Percentiles rank a stretch among this genome's conserved stretches.
Evolutionary conservation across 2,329 filamentous ascomycete genomes (phyloP).

Genomic region (Epichloe gansuensis): DNA sequence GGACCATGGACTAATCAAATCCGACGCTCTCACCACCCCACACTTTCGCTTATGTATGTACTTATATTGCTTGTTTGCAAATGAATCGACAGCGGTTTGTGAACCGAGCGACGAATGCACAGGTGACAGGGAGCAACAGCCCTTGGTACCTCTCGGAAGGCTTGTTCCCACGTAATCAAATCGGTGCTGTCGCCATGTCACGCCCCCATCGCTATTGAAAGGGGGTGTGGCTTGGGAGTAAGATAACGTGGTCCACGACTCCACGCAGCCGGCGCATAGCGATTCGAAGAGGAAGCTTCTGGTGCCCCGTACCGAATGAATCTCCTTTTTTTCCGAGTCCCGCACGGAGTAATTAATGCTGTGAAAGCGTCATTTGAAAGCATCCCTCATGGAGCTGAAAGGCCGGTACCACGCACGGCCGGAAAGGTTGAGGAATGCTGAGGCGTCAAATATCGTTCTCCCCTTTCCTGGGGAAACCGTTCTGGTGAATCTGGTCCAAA

Average conservation of each 20-base stretch:
- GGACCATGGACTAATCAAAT: not conserved
- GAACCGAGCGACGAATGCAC: not conserved
- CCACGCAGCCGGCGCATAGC: conserved; percentile 4
- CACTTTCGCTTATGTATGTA: not conserved
- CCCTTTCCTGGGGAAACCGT: too few relatives aligned
- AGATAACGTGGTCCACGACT: not conserved
- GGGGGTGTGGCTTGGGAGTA: not conserved
- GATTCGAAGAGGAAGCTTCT: not conserved
- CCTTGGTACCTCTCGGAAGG: not conserved
- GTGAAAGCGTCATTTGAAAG: too few relatives aligned
- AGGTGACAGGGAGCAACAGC: not conserved
- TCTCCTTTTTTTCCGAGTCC: too few relatives aligned
- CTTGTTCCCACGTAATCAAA: not conserved
- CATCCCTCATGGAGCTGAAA: too few relatives aligned
- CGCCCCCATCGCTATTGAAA: not conserved
- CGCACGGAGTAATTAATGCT: too few relatives aligned
- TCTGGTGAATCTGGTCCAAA: too few relatives aligned
- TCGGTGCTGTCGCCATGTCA: not conserved
- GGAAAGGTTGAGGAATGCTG: too few relatives aligned
- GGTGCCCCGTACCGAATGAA: too few relatives aligned
- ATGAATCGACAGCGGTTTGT: not conserved
- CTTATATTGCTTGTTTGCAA: not conserved
- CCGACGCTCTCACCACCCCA: not conserved
- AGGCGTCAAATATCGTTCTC: too few relatives aligned
- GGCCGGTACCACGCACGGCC: too few relatives aligned